Evolutionary conservation across 2,329 filamentous ascomycete genomes (phyloP).

Genomic region (Fusarium circinatum): DNA sequence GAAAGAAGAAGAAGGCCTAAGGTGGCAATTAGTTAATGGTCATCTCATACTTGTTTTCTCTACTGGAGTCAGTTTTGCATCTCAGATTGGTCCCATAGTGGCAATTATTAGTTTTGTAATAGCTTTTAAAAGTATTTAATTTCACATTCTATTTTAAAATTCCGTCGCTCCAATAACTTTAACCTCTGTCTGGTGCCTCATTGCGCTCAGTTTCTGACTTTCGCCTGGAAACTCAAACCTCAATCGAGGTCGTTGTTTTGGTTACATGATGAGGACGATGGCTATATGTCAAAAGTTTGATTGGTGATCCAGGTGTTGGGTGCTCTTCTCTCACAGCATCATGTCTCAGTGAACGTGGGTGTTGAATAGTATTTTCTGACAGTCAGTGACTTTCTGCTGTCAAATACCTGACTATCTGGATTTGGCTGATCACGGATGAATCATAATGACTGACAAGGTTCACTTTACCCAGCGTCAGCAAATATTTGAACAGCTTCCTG

Average conservation of each 20-base stretch:
- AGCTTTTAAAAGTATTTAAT: neutral
- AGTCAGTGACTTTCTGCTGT: neutral
- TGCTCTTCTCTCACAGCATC: no score
- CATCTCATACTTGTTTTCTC: neutral
- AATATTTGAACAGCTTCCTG: neutral
- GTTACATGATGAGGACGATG: neutral
- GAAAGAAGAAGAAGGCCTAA: constrained; percentile 31
- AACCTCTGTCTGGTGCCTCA: neutral
- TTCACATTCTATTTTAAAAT: fast-evolving
- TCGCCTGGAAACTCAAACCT: no score
- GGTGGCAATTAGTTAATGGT: neutral
- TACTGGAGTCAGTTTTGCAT: neutral
- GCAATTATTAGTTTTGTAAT: neutral
- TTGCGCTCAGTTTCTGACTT: neutral
- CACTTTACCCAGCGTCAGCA: neutral
- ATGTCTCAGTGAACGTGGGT: neutral
- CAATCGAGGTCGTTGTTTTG: no score
- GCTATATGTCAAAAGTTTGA: no score
- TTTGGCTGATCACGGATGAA: neutral
- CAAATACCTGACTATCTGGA: neutral
- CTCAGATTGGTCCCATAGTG: neutral
- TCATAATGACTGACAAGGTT: neutral
- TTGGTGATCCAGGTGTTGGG: no score
- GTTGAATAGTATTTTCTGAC: neutral
- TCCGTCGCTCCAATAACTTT: fast-evolving